phyloP scores from a whole-genome alignment of 2,329 filamentous ascomycete species.

The Penicillium palitans region DNA sequence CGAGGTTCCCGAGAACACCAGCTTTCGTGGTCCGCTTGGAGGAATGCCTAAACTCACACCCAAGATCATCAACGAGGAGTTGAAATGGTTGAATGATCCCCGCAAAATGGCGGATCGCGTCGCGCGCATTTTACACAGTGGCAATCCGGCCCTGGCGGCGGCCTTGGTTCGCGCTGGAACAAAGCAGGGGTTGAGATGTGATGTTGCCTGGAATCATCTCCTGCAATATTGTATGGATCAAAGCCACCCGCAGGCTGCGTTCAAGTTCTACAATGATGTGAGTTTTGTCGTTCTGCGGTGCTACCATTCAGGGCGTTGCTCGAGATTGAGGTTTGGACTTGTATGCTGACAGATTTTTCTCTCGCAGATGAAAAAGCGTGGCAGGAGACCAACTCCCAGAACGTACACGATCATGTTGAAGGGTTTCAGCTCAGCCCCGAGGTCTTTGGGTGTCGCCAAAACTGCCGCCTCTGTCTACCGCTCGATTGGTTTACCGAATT shows the following conservation, averaged over 20 bases:
- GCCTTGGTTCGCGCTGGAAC: slow-evolving; percentile 64
- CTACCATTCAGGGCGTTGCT: background rate
- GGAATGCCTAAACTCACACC: background rate
- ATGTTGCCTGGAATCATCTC: slow-evolving; percentile 85
- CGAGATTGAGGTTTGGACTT: background rate
- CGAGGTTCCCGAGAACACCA: background rate
- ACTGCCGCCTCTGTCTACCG: slow-evolving; percentile 77
- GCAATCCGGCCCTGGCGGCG: slow-evolving; percentile 66
- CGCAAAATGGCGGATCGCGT: slow-evolving; percentile 71
- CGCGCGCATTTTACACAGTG: slow-evolving; percentile 57
- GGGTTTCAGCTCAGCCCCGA: slow-evolving; percentile 65
- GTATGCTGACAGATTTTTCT: slow-evolving; percentile 11
- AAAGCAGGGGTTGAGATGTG: slow-evolving; percentile 63
- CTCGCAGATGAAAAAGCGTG: slow-evolving; percentile 87
- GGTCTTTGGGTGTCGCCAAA: slow-evolving; percentile 54
- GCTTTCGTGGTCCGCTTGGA: background rate
- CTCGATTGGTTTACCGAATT: slow-evolving; percentile 65
- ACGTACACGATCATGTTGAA: slow-evolving; percentile 84
- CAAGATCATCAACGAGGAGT: slow-evolving; percentile 53
- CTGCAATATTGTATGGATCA: slow-evolving; percentile 69
- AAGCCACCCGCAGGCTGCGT: slow-evolving; percentile 61
- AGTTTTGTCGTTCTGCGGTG: slow-evolving; percentile 21
- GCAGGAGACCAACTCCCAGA: slow-evolving; percentile 72
- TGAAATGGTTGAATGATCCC: slow-evolving; percentile 68
- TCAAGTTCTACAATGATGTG: slow-evolving; percentile 89